Percentiles rank a stretch among this genome's conserved stretches.
Conservation (phyloP, 495 filamentous ascomycete species). For the Terfezia claveryi region DNA sequence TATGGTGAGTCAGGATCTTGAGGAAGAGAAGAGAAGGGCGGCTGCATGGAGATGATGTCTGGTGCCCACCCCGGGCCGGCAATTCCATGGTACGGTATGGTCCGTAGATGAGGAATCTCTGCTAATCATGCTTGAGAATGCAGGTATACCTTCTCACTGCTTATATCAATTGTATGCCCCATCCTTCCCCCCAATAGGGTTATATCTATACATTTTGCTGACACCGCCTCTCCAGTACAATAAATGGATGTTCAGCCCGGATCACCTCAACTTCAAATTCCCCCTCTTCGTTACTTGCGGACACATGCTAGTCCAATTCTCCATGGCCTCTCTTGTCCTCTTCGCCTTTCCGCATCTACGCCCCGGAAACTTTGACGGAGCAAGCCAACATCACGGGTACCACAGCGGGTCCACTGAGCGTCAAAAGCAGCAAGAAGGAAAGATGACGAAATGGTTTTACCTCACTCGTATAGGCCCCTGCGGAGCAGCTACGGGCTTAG, state of each 20-base stretch:
- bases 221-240: conserved; percentile 46
- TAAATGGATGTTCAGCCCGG: conserved; percentile 96
- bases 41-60: conserved; percentile 17
- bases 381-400: neutral
- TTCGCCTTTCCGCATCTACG: conserved; percentile 67
- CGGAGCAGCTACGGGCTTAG: conserved; percentile 77
- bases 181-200: neutral
- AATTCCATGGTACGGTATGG: neutral
- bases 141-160: conserved; percentile 59
- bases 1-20: conserved; percentile 32
- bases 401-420: conserved; percentile 7
- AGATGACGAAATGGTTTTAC: conserved; percentile 88
- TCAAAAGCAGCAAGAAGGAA: conserved; percentile 31
- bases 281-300: conserved; percentile 87
- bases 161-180: conserved; percentile 71
- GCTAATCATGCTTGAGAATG: conserved; percentile 2
- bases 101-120: neutral
- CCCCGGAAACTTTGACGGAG: conserved; percentile 26
- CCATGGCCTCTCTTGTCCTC: conserved; percentile 54
- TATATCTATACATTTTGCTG: neutral
- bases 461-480: conserved; percentile 82
- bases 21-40: too few species aligned
- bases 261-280: conserved; percentile 72
- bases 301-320: conserved; percentile 94
- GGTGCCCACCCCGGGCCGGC: neutral